A percentile compares a stretch with the other conserved stretches of the same genome.
Evolutionary conservation across 345 rosid genomes (phyloP).

Genomic region (Passiflora organensis): DNA sequence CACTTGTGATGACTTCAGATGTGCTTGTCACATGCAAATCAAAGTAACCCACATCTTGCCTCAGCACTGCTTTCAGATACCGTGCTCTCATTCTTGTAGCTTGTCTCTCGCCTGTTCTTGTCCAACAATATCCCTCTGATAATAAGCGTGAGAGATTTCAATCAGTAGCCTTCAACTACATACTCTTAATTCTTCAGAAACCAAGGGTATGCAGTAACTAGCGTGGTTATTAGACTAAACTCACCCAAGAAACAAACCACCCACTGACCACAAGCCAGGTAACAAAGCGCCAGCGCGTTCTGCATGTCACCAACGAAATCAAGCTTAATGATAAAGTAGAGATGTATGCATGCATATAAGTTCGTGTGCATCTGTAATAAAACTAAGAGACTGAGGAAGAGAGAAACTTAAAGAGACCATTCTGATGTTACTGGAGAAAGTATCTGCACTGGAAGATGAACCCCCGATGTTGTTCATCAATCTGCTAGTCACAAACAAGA

Average conservation of each 20-base stretch:
- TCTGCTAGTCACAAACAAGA: constrained; percentile 43
- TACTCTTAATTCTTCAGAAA: too few species aligned
- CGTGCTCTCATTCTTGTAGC: constrained; percentile 64
- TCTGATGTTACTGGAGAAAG: constrained; percentile 36
- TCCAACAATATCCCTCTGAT: constrained; percentile 70
- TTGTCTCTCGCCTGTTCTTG: constrained; percentile 73
- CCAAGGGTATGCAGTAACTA: background rate
- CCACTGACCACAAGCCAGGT: background rate
- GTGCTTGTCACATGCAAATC: constrained; percentile 60
- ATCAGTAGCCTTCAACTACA: background rate
- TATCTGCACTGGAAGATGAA: background rate
- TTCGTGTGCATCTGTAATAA: background rate
- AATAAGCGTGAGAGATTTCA: background rate
- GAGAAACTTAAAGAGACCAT: constrained; percentile 25
- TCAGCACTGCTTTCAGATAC: constrained; percentile 56
- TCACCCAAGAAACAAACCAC: background rate
- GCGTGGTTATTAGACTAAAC: background rate
- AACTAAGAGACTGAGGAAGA: background rate
- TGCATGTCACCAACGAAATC: background rate
- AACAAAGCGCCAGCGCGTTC: background rate
- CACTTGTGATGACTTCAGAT: constrained; percentile 57
- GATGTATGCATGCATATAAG: background rate
- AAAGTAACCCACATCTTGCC: constrained; percentile 73
- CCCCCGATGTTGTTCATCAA: constrained; percentile 59
- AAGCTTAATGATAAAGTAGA: background rate